phyloP scores from a whole-genome alignment of 768 basidiomycete species.

The Lentinula detonsa region DNA sequence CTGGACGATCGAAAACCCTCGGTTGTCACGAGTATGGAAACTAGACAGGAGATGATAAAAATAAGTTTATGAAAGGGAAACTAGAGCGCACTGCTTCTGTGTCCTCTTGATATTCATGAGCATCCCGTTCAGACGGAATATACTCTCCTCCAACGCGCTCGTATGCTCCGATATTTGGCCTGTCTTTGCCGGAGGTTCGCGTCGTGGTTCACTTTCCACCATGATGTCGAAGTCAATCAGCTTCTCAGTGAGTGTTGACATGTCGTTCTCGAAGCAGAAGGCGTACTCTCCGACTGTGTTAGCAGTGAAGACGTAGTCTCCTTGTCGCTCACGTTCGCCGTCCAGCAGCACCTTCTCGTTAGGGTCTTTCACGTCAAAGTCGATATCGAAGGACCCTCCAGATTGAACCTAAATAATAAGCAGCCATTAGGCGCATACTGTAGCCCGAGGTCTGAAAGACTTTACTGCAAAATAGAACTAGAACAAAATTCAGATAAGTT shows the following conservation, averaged over 20 bases:
- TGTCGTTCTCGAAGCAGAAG: slow-evolving; percentile 99
- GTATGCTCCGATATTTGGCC: slow-evolving; percentile 91
- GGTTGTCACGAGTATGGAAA: slow-evolving; percentile 91
- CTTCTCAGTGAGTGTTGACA: slow-evolving; percentile 90
- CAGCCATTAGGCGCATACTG: neutral
- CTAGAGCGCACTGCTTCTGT: slow-evolving; percentile 78
- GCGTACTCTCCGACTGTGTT: slow-evolving; percentile 87
- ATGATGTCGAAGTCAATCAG: slow-evolving; percentile 95
- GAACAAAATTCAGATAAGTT: slow-evolving; percentile 11
- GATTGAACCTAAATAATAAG: slow-evolving; percentile 71
- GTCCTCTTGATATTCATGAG: slow-evolving; percentile 86
- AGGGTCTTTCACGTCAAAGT: slow-evolving; percentile 91
- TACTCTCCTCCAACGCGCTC: slow-evolving; percentile 88
- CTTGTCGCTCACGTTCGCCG: slow-evolving; percentile 85
- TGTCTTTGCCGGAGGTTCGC: slow-evolving; percentile 83
- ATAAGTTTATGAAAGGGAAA: neutral
- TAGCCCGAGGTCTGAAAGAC: slow-evolving; percentile 5
- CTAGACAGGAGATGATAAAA: slow-evolving; percentile 31
- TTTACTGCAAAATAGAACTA: slow-evolving; percentile 96
- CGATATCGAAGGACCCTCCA: slow-evolving; percentile 94
- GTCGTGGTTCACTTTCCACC: slow-evolving; percentile 94
- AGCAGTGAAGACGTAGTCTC: slow-evolving; percentile 96
- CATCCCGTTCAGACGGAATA: slow-evolving; percentile 85
- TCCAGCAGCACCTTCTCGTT: slow-evolving; percentile 83
- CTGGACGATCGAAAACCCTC: slow-evolving; percentile 89